These are phyloP conservation scores for Cercospora zeina DNA, from an alignment of 2,329 filamentous ascomycete species.

Conservation along the genomic window DNA sequence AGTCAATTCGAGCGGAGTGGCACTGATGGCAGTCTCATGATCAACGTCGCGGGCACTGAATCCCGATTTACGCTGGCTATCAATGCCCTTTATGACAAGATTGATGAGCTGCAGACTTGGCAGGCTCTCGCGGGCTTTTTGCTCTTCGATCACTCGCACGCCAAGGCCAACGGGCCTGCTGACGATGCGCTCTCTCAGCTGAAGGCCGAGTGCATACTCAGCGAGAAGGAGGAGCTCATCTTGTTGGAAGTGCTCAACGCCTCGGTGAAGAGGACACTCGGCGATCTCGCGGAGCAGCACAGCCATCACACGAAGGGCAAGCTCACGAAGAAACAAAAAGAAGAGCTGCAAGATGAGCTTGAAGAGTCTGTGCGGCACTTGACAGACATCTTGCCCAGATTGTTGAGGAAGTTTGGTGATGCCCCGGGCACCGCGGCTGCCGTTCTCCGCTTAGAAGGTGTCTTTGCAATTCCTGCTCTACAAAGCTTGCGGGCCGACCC, in stretches of 20 bases:
- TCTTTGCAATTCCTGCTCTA: constrained; percentile 83
- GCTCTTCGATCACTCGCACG: constrained; percentile 78
- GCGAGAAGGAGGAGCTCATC: constrained; percentile 75
- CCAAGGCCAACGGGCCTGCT: constrained; percentile 54
- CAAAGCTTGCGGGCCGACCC: constrained; percentile 85
- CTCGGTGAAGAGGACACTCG: constrained; percentile 72
- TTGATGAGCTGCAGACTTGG: constrained; percentile 82
- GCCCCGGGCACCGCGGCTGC: constrained; percentile 80
- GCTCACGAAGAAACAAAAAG: constrained; percentile 60
- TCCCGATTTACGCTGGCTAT: constrained; percentile 84
- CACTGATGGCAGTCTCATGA: constrained; percentile 44
- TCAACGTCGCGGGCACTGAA: constrained; percentile 67
- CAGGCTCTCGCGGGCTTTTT: constrained; percentile 86
- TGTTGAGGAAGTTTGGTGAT: constrained; percentile 93
- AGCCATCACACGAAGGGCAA: constrained; percentile 55
- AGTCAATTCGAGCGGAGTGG: constrained; percentile 49
- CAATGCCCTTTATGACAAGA: constrained; percentile 78
- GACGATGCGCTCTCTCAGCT: constrained; percentile 64
- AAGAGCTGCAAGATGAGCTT: constrained; percentile 66
- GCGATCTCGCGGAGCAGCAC: constrained; percentile 63
- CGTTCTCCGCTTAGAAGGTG: constrained; percentile 81
- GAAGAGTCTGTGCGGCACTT: constrained; percentile 78
- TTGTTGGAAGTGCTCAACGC: constrained; percentile 84
- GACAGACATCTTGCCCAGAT: constrained; percentile 74
- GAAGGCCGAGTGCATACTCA: constrained; percentile 70